A percentile compares a stretch with the other conserved stretches of the same genome.
Evolutionary conservation across 371 early-diverging fungal species (phyloP).

Genomic region (Umbelopsis sp.): DNA sequence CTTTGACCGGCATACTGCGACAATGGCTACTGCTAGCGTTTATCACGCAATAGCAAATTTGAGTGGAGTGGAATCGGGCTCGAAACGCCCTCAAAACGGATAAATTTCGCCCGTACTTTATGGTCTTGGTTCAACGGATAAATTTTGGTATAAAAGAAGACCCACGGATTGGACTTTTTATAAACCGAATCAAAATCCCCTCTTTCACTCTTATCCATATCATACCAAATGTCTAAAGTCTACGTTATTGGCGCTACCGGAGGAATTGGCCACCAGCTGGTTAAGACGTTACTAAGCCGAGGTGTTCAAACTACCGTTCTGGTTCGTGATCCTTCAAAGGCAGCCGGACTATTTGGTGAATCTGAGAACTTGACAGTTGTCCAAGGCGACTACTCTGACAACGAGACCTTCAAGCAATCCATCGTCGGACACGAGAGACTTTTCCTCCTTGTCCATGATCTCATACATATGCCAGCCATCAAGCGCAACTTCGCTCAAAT

Average conservation of each 20-base stretch:
- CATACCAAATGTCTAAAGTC: neutral
- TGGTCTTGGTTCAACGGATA: too few relatives aligned
- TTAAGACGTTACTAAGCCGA: neutral
- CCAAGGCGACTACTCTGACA: conserved; percentile 23
- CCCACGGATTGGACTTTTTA: too few relatives aligned
- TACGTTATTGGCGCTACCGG: conserved; percentile 17
- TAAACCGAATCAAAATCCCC: too few relatives aligned
- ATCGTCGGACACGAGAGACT: conserved; percentile 24
- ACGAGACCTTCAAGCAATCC: conserved; percentile 20
- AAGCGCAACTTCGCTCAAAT: neutral
- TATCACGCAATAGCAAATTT: too few relatives aligned
- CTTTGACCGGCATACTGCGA: too few relatives aligned
- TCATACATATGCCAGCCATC: neutral
- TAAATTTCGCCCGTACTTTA: too few relatives aligned
- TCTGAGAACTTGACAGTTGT: conserved; percentile 16
- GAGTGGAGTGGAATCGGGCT: too few relatives aligned
- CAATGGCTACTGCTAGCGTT: too few relatives aligned
- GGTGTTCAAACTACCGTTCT: neutral
- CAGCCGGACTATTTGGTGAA: conserved; percentile 6
- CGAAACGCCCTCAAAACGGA: too few relatives aligned
- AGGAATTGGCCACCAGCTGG: neutral
- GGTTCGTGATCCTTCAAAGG: conserved; percentile 7
- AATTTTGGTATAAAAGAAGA: too few relatives aligned
- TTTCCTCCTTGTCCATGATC: conserved; percentile 21
- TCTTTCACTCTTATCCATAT: too few relatives aligned